These are phyloP conservation scores for Colletotrichum salicis DNA, from an alignment of 2,329 filamentous ascomycete genomes.

Conservation along the genomic window DNA sequence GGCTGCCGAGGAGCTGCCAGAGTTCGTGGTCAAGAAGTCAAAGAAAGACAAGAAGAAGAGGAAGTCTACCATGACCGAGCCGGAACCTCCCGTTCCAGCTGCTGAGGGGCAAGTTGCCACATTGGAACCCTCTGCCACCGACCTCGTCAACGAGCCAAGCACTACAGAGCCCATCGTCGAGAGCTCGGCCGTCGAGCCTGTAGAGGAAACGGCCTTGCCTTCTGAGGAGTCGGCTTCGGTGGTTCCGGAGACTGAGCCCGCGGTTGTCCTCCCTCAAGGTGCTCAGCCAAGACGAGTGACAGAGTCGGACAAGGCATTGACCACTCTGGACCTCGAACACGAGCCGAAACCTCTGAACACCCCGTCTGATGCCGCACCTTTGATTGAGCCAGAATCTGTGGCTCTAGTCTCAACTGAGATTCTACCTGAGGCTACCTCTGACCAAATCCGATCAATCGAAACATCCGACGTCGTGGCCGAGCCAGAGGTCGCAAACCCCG, in stretches of 20 bases:
- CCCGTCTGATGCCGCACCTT: neutral
- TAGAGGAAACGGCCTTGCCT: neutral
- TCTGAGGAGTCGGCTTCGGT: neutral
- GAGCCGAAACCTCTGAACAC: neutral
- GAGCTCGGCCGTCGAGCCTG: neutral
- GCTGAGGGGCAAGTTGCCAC: neutral
- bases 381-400: neutral
- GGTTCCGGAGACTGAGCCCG: neutral
- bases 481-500: constrained; percentile 17
- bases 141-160: neutral
- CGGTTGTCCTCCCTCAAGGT: neutral
- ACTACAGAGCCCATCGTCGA: neutral
- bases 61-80: constrained; percentile 22
- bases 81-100: neutral
- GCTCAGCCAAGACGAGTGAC: neutral
- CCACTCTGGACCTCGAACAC: neutral
- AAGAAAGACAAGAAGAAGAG: constrained; percentile 47
- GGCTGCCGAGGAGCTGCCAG: neutral
- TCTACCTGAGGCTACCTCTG: neutral
- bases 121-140: neutral
- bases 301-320: neutral
- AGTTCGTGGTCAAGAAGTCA: constrained; percentile 38
- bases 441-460: neutral
- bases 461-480: neutral
- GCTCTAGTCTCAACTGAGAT: neutral